Evolutionary conservation across 78 protist genomes (phyloP), one percentile per base, ranked within the genome.

Genomic region (Speleostelium caveatum): DNA sequence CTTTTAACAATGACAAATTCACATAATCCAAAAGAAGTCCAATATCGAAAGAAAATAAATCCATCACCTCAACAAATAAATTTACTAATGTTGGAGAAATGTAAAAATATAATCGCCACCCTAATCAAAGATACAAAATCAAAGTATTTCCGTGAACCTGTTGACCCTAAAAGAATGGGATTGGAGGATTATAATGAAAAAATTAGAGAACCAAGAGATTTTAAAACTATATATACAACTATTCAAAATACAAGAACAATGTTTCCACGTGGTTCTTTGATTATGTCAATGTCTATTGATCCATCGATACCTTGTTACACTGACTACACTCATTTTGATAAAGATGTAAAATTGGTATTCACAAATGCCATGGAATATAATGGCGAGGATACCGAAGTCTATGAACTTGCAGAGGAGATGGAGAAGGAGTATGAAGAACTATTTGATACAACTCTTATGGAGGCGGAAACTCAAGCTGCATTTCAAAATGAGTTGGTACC

Each of bases 91-190:
- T 22, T 83, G 24, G 79, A 69, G 14, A 73, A 83, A 28, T 59
- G 33, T 10, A 67, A 59, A 38, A 28, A 41, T 33, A 39, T 69
- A 26, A 10, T 83, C 21, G 19, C 33, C 1, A 60, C 26, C 7
- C 33, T 83, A 5, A 56, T 69, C 22, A 83, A 83, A n/a, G 91
- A 83, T 33, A 2, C 77, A 26, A 22, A 75, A 56, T 69, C 91
- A 1, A 69, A 71, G 49, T n/a, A 26, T 8, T 68, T 83, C 63
- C 59, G 91, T 28, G 91, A 83, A 60, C 73, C 86, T 49, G 86
- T 62, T 36, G 86, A 75, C 39, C 58, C 66, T 10, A 16, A 59
- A 2, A 56, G 39, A 24, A 4, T 75, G 17, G 26, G 26, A 5
- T 10, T 75, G 6, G 65, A 68, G 17, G 45, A 68, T 12, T 80